Conservation (phyloP, 2,329 filamentous ascomycete species). For the Dothistroma pini region DNA sequence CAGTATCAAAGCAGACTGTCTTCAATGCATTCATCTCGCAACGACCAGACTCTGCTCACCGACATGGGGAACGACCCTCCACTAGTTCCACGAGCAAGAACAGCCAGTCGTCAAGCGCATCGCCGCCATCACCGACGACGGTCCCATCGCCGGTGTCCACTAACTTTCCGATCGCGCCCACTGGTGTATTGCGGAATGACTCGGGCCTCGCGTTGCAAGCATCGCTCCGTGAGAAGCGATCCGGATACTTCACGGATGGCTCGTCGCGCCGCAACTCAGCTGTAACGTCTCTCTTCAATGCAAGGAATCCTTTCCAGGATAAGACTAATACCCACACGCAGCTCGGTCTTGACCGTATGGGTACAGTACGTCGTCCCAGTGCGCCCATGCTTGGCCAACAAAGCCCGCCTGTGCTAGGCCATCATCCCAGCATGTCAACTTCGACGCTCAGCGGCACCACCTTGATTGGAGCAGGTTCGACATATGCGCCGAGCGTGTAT, state of each 20-base stretch:
- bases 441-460: constrained; percentile 51
- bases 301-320: constrained; percentile 26
- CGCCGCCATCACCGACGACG: constrained; percentile 56
- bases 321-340: constrained; percentile 35
- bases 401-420: constrained; percentile 53
- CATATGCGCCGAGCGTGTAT: constrained; percentile 77
- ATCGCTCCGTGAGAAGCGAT: constrained; percentile 88
- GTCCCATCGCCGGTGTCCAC: constrained; percentile 81
- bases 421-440: constrained; percentile 62
- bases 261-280: constrained; percentile 85
- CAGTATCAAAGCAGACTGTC: constrained; percentile 57
- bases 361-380: constrained; percentile 60
- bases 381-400: constrained; percentile 50
- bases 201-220: constrained; percentile 84
- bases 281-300: constrained; percentile 37
- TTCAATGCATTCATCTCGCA: constrained; percentile 90
- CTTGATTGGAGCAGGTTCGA: constrained; percentile 31
- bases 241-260: constrained; percentile 68
- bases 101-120: constrained; percentile 39
- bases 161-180: constrained; percentile 71
- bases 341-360: constrained; percentile 73
- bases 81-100: constrained; percentile 58
- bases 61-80: constrained; percentile 66
- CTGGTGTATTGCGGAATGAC: constrained; percentile 74
- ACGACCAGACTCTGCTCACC: constrained; percentile 58